Conservation (phyloP, 805 yeast species). For the Pachysolen tannophilus region DNA sequence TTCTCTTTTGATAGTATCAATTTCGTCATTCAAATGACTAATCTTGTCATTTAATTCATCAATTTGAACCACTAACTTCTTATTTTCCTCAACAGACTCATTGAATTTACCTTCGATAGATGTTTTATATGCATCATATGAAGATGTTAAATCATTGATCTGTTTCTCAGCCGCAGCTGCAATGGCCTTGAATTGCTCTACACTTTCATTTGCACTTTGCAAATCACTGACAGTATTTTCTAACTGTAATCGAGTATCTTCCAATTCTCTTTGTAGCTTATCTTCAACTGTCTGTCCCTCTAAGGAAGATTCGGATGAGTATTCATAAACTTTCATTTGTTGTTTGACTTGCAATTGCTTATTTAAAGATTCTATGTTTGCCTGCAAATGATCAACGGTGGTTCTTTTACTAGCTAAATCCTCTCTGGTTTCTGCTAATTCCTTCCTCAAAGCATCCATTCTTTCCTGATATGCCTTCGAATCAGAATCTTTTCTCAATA, state of each 20-base stretch:
- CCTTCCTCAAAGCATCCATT: constrained; percentile 44
- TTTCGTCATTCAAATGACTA: constrained; percentile 15
- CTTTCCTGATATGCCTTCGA: constrained; percentile 51
- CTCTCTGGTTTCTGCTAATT: constrained; percentile 32
- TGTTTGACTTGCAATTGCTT: constrained; percentile 20
- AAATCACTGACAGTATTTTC: constrained; percentile 46
- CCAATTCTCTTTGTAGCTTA: constrained; percentile 13
- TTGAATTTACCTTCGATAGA: constrained; percentile 3
- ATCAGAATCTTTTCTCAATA: constrained; percentile 49
- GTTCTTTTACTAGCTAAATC: constrained; percentile 33
- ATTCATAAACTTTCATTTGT: constrained; percentile 22
- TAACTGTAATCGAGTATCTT: constrained; percentile 24
- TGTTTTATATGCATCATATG: constrained; percentile 41
- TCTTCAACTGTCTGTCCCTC: constrained; percentile 19
- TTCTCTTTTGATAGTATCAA: constrained; percentile 16
- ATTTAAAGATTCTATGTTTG: constrained; percentile 26
- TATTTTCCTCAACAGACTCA: constrained; percentile 9
- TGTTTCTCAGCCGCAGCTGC: constrained; percentile 64
- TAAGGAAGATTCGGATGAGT: constrained; percentile 11
- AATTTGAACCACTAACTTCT: constrained; percentile 10
- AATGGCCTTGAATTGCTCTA: constrained; percentile 53
- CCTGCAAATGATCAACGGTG: constrained; percentile 29
- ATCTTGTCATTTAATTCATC: constrained; percentile 12
- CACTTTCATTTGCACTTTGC: constrained; percentile 46
- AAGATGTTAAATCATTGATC: constrained; percentile 40